phyloP scores from a whole-genome alignment of 2,329 filamentous ascomycete species.

The Aspergillus aculeatinus region DNA sequence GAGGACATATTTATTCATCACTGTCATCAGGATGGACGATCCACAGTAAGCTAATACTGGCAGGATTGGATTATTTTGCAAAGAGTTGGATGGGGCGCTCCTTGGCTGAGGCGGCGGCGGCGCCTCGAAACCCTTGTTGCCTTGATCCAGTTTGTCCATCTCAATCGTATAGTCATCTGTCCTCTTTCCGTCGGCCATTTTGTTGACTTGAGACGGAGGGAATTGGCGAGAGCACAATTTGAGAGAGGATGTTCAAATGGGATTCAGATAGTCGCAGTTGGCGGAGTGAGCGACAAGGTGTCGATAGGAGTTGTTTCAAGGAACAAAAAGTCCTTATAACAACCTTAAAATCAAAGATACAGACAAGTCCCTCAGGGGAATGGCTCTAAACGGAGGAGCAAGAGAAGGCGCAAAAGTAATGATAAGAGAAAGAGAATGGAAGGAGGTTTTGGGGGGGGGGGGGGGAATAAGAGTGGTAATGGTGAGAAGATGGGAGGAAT shows the following conservation, averaged over 20 bases:
- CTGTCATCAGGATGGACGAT: conserved; percentile 98
- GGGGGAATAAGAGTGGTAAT: conserved; percentile 3
- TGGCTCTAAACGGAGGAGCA: not conserved
- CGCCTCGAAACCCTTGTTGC: conserved; percentile 49
- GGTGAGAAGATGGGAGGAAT: conserved; percentile 7
- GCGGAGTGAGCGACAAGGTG: not conserved
- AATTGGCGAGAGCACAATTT: conserved; percentile 2
- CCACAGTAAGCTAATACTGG: conserved; percentile 89
- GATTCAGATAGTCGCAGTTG: conserved; percentile 4
- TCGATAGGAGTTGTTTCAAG: conserved; percentile 5
- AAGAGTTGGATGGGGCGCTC: conserved; percentile 41
- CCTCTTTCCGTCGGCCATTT: conserved; percentile 88
- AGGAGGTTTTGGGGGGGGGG: not conserved
- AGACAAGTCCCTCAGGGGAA: not conserved
- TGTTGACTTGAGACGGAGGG: conserved; percentile 24
- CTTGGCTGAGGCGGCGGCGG: conserved; percentile 39
- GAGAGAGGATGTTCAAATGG: conserved; percentile 6
- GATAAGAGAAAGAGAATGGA: not conserved
- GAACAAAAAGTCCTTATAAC: not conserved
- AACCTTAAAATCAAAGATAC: not conserved
- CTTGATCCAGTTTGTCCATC: conserved; percentile 60
- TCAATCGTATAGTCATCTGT: conserved; percentile 72
- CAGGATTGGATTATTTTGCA: conserved; percentile 73
- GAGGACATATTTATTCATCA: conserved; percentile 99
- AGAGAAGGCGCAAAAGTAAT: not conserved